Base-by-base conservation (phyloP, 2,329 filamentous ascomycete species). In the Neofusicoccum cordaticola region DNA sequence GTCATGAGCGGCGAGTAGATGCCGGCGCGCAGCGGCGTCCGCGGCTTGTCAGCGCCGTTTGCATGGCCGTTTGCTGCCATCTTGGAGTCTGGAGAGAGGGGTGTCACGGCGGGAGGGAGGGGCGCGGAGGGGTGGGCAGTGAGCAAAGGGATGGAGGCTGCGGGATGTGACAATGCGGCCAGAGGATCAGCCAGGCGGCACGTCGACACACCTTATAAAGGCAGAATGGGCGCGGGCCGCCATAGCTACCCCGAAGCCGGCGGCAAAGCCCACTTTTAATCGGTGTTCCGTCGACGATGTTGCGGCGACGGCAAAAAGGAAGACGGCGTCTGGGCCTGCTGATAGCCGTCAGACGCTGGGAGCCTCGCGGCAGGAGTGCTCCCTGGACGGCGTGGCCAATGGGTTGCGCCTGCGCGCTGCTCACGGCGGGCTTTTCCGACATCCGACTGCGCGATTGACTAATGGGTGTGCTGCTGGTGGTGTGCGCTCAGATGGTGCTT, bases 1-100 rank as follows among this genome's bases (percentile, higher is more conserved):
- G 92, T 96, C 88, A 95, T 92, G 66, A 90, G 94, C 31, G 92
- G 92, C 66, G 90, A 90, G 78, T 95, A 96, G 75, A 95, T 93
- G 75, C 92, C 91, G 72, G 89, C 89, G 50, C 90, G 89, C 63
- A 96, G 85, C 68, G 88, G 83, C n/a, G 81, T 84, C 66, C 77
- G 78, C 66, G 78, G 67, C 65, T 70, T 73, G 66, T 71, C 63
- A 11, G 73, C 65, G 65, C 75, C 73, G 64, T 73, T 74, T 53
- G 68, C 50, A 17, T 70, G 66, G 63, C 72, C 73, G 69, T 77
- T 76, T 52, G 71, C 64, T 66, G 70, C 35, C 51, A 63, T 69
- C 68, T 69, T 71, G 56, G 17, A 15, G 50, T 22, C 35, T 69
- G 66, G 68, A 50, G 27, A 52, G 45, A 35, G 47, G 45, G 34